phyloP scores from a whole-genome alignment of 106 monocot species.

The Acanthochlamys bracteata region DNA sequence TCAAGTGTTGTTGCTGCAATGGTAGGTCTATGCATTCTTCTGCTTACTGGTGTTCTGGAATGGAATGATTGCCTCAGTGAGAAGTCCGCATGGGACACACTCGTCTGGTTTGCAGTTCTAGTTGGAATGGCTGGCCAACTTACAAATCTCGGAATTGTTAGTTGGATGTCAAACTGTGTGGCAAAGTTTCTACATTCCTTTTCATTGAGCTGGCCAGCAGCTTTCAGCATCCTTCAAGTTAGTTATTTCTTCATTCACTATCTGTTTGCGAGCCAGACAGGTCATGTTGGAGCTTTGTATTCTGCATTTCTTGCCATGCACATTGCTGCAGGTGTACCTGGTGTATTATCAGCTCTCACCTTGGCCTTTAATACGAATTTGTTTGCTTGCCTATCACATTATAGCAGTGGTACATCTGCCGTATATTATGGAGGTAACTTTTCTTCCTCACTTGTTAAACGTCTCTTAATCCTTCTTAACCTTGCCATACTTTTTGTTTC shows the following conservation, averaged over 20 bases:
- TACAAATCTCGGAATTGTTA: constrained; percentile 69
- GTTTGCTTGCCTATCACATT: constrained; percentile 87
- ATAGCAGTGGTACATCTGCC: constrained; percentile 97
- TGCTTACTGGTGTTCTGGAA: constrained; percentile 76
- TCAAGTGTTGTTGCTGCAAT: constrained; percentile 92
- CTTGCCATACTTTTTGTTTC: background rate
- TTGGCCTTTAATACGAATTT: constrained; percentile 96
- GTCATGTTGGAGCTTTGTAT: constrained; percentile 96
- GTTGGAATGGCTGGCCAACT: constrained; percentile 96
- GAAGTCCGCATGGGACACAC: constrained; percentile 95
- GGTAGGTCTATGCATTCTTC: constrained; percentile 87
- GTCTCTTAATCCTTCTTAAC: background rate
- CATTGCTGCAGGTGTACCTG: constrained; percentile 85
- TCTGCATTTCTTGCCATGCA: constrained; percentile 98
- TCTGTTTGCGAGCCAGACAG: constrained; percentile 96
- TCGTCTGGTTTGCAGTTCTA: constrained; percentile 96
- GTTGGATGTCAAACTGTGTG: constrained; percentile 89
- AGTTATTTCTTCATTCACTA: constrained; percentile 94
- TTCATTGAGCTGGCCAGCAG: constrained; percentile 89
- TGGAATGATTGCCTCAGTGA: constrained; percentile 97
- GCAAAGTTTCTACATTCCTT: constrained; percentile 69
- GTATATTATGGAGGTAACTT: constrained; percentile 93
- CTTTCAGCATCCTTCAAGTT: constrained; percentile 71
- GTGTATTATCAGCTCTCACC: constrained; percentile 70
- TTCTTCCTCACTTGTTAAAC: background rate